These are phyloP conservation scores for Apiospora saccharicola DNA, from an alignment of 2,329 filamentous ascomycete genomes.

Conservation along the genomic window DNA sequence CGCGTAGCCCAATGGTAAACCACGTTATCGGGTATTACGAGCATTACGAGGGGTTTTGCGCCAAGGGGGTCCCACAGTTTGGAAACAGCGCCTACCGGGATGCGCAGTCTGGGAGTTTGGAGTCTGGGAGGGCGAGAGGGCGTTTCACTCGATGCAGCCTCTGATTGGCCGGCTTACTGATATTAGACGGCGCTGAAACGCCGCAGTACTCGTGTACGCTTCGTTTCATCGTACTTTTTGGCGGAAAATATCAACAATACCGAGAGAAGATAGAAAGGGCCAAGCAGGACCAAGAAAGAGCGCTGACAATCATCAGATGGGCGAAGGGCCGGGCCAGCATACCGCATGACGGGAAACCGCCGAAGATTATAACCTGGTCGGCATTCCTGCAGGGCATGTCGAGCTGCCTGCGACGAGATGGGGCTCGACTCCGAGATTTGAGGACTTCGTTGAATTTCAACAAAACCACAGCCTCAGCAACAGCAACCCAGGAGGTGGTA, in stretches of 20 bases:
- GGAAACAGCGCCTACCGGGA: constrained; percentile 16
- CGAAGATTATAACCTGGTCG: background rate
- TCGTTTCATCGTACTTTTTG: constrained; percentile 4
- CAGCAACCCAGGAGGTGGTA: background rate
- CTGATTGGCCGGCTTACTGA: background rate
- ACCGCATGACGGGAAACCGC: background rate
- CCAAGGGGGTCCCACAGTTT: background rate
- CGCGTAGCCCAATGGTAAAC: too few relatives aligned
- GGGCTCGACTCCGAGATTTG: background rate
- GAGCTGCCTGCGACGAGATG: background rate
- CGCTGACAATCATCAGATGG: background rate
- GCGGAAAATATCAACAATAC: background rate
- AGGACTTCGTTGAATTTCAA: background rate
- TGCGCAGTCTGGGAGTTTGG: background rate
- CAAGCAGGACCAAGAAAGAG: background rate
- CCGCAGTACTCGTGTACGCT: constrained; percentile 14
- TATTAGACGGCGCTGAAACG: constrained; percentile 17
- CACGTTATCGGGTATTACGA: background rate
- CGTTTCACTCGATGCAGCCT: constrained; percentile 2
- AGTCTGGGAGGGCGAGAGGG: background rate
- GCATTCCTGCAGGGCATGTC: background rate
- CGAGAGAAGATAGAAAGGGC: background rate
- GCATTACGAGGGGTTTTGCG: constrained; percentile 4
- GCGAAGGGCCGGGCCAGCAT: background rate
- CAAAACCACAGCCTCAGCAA: background rate